Base-by-base conservation (phyloP, 2,329 filamentous ascomycete genomes). In the Cytospora paraplurivora region DNA sequence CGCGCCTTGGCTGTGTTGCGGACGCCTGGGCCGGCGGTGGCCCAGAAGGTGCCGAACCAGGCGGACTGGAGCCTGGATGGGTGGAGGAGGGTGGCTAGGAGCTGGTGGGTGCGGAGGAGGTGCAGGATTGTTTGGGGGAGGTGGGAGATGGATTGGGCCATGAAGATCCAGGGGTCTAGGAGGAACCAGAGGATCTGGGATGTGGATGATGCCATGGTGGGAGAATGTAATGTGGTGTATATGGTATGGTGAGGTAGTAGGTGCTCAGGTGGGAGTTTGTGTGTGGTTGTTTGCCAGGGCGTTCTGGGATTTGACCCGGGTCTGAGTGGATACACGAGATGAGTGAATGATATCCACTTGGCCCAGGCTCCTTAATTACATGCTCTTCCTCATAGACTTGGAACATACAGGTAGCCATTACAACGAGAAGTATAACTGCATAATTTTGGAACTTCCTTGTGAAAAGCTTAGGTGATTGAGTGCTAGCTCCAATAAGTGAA, bases 31-130 rank as follows among this genome's bases (percentile, higher is more conserved):
- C 85, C 85, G 52, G 79, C 78, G 60, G 71, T 76, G 38, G 74
- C 73, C 87, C 87, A 90, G 75, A 90, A 88, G 49, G 75, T 74
- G 59, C 79, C 80, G 74, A 90, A 90, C 83, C 86, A 88, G 66
- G 75, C 78, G 2, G 77, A 73, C 49, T 74, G 76, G 60, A 86
- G 76, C 27, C 70, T 71, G 2, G 74, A 71, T 1, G 74, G 76
- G 19, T 77, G 80, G 52, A 82, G 56, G 19, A 85, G 74, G 6
- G 76, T 72, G 61, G 64, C 38, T 56, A 88, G 71, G 0, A 86
- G 85, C 32, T 68, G 62, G 0, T 85, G 82, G 13, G 88, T 75
- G 44, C 44, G 73, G 80, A 84, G 64, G 72, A 75, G 37, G 79
- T 69, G 0, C 83, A 80, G 34, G 57, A 66, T 44, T 15, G 64